These are phyloP conservation scores for Aspergillus awamori DNA, from an alignment of 2,329 filamentous ascomycete genomes.

Conservation along the genomic window DNA sequence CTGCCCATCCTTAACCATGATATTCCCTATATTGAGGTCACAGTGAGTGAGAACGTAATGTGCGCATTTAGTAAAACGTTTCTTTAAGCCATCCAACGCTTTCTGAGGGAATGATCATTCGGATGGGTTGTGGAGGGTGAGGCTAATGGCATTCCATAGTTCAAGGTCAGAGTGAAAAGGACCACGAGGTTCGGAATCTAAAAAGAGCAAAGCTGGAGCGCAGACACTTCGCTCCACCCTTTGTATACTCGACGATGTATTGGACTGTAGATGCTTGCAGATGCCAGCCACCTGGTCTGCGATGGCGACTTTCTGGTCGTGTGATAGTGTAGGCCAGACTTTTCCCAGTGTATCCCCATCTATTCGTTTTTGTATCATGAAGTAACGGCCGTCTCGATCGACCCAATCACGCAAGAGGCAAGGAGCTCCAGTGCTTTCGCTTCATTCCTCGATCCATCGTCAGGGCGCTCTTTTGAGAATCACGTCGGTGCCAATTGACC, in stretches of 20 bases:
- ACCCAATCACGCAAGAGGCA: slow-evolving; percentile 21
- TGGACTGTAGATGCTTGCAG: slow-evolving; percentile 16
- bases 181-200: slow-evolving; percentile 13
- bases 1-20: slow-evolving; percentile 29
- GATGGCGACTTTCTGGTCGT: slow-evolving; percentile 17
- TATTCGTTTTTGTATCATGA: slow-evolving; percentile 20
- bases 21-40: slow-evolving; percentile 32
- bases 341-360: slow-evolving; percentile 21
- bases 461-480: slow-evolving; percentile 25
- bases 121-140: slow-evolving; percentile 7
- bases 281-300: slow-evolving; percentile 22
- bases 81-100: slow-evolving; percentile 24
- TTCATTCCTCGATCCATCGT: slow-evolving; percentile 20
- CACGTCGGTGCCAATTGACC: slow-evolving; percentile 25
- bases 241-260: slow-evolving; percentile 21
- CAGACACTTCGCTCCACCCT: slow-evolving; percentile 18
- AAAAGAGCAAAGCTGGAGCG: slow-evolving; percentile 22
- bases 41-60: slow-evolving; percentile 32
- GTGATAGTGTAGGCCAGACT: slow-evolving; percentile 21
- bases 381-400: slow-evolving; percentile 21
- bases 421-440: slow-evolving; percentile 15
- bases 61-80: slow-evolving; percentile 22
- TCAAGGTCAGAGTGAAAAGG: slow-evolving; percentile 24
- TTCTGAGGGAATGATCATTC: slow-evolving; percentile 13
- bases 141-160: slow-evolving; percentile 20